A percentile compares a stretch with the other conserved stretches of the same genome.
Conservation (phyloP, 371 early-diverging fungal genomes). For the Choanephora cucurbitarum region DNA sequence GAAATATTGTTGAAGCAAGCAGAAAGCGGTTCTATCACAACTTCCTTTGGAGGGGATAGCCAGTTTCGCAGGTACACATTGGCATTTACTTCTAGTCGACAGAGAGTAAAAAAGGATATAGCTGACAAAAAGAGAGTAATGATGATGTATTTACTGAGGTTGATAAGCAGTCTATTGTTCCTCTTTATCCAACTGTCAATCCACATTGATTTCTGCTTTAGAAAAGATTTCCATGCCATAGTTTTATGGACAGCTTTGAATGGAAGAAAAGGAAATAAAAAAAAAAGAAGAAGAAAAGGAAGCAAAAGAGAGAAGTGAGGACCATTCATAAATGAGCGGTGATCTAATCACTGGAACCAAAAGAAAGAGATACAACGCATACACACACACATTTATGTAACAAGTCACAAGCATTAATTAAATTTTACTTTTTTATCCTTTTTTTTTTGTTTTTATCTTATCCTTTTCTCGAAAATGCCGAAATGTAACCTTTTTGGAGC, state of each 20-base stretch:
- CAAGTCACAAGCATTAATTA: too few species aligned
- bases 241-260: background rate
- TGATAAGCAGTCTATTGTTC: slow-evolving; percentile 16
- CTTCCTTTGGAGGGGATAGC: slow-evolving; percentile 34
- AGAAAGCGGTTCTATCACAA: slow-evolving; percentile 33
- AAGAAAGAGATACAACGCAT: too few species aligned
- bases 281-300: background rate
- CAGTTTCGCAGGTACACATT: slow-evolving; percentile 46
- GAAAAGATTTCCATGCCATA: slow-evolving; percentile 16
- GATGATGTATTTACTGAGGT: slow-evolving; percentile 16
- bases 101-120: slow-evolving; percentile 25
- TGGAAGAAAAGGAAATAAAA: too few species aligned
- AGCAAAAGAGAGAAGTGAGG: slow-evolving; percentile 1
- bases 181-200: slow-evolving; percentile 15
- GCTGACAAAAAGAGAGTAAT: slow-evolving; percentile 3
- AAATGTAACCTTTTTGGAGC: too few species aligned
- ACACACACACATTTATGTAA: too few species aligned
- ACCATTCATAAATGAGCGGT: too few species aligned
- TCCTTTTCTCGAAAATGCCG: too few species aligned
- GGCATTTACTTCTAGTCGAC: slow-evolving; percentile 43
- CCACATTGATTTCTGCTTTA: slow-evolving; percentile 10
- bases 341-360: too few species aligned
- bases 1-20: slow-evolving; percentile 31
- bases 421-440: too few species aligned
- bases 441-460: too few species aligned